Base-by-base conservation (phyloP, 2,329 filamentous ascomycete genomes). In the Gnomoniopsis sp. region DNA sequence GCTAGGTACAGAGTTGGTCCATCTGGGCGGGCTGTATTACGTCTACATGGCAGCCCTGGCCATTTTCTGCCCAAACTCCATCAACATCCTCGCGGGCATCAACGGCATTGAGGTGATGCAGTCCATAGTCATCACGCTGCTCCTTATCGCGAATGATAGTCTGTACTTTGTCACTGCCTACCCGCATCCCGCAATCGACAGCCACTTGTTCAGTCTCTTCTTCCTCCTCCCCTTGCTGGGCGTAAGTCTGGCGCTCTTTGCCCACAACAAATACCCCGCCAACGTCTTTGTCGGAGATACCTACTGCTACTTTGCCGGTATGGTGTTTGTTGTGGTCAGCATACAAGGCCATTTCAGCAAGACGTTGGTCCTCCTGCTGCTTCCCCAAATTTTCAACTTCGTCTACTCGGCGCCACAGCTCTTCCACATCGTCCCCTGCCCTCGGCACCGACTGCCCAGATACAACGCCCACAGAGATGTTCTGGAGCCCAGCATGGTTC, bases 61-160 rank as follows among this genome's bases (percentile, higher is more conserved):
- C 71, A 99, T 99, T 73, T 99, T 99, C 79, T 96, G 92, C 66
- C 93, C 95, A 7, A 98, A 99, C 77, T 92, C 91, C 74, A 99
- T 99, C 83, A 99, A 99, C 79, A 99, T 99, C 76, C 80, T 99
- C n/a, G 95, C 95, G 0, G 95, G 95, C n/a, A 91, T 99, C 74
- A 99, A 99, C 74, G 95, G 95, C 57, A 95, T 99, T 71, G 95
- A 99, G 74, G 95, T 98, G 57, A 87, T 89, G 12, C 95, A 99
- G 76, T 97, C 92, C 60, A 79, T 99, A 63, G 90, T 96, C 63
- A 91, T 99, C 70, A 93, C 93, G 26, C 73, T 87, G 55, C 83
- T 98, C 53, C 85, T 99, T 65, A 84, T 88, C 60, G 77, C 91
- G 71, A 99, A 99, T 77, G 95, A 98, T 72, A 79, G 83, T 54